Evolutionary conservation across 306 rosid genomes (phyloP), one percentile per base, ranked within the genome.

Genomic region (Biancaea sappan): DNA sequence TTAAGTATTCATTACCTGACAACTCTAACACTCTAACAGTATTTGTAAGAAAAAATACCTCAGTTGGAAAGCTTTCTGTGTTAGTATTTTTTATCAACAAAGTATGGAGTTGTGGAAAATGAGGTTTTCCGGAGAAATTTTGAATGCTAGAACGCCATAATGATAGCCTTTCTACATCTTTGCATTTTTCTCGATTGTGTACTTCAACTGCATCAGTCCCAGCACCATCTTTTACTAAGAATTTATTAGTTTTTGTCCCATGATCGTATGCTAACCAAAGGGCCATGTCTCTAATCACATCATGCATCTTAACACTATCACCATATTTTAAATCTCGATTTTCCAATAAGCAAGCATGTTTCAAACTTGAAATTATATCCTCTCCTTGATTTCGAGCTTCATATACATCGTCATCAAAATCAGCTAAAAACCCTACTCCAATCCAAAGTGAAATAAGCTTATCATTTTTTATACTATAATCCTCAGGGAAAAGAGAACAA

Each of bases 241-340:
- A 28, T 47, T 19, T 29, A n/a, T n/a, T n/a, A 1, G 58, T 24
- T 9, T 24, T 41, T 8, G 18, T 0, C 15, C 22, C 70, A 41
- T 41, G 72, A 46, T 29, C 58, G 29, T 58, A 67, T 16, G 29
- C 72, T 4, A 67, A 2, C 72, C 43, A 67, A 1, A 67, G 22
- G 11, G 58, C 43, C 58, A 47, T 46, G 8, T 29, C 58, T 28
- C 72, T 47, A 0, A 67, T 67, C 12, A 67, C 72, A 67, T 28
- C n/a, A 29, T 67, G 72, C 72, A 67, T 46, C 58, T 46, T 67
- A 47, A 67, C 6, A 4, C 29, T 67, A 0, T n/a, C n/a, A n/a
- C n/a, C n/a, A n/a, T 47, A 3, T 41, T 22, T 13, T 2, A 6
- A 0, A 13, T 40, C 52, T 8, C 70, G n/a, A 25, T 64, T 16